Evolutionary conservation across 2,329 filamentous ascomycete species (phyloP).

Genomic region (Nectriaceae sp.): DNA sequence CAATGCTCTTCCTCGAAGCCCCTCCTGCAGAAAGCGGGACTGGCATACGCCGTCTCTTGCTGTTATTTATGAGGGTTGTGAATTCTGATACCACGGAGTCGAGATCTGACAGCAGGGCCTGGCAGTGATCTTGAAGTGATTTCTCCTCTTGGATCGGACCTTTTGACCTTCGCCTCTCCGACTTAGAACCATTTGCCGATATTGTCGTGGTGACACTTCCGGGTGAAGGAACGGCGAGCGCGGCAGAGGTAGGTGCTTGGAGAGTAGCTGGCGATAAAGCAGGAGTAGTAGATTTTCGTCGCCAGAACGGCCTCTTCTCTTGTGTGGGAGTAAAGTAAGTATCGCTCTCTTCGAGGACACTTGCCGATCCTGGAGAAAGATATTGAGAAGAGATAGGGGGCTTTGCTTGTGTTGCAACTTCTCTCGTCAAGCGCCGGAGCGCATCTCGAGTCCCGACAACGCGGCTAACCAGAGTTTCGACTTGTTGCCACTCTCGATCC

Average conservation of each 20-base stretch:
- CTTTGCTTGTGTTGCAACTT: constrained; percentile 63
- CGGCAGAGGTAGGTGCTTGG: constrained; percentile 40
- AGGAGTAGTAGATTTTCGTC: constrained; percentile 72
- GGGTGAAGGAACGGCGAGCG: constrained; percentile 46
- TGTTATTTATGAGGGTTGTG: constrained; percentile 72
- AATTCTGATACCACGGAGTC: constrained; percentile 85
- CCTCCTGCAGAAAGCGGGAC: constrained; percentile 50
- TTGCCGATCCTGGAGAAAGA: constrained; percentile 44
- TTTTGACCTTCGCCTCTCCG: constrained; percentile 39
- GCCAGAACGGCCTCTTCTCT: constrained; percentile 82
- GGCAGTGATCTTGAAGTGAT: constrained; percentile 78
- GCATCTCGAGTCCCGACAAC: constrained; percentile 88
- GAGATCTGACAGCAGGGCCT: constrained; percentile 80
- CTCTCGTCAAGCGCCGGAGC: constrained; percentile 80
- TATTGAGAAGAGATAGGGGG: constrained; percentile 31
- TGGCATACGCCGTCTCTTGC: constrained; percentile 72
- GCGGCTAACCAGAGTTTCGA: constrained; percentile 82
- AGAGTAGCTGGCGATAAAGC: constrained; percentile 42
- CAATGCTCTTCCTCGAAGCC: constrained; percentile 65
- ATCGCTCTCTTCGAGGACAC: constrained; percentile 53
- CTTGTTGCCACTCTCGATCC: constrained; percentile 82
- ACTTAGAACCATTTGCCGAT: constrained; percentile 33
- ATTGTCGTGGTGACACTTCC: constrained; percentile 34
- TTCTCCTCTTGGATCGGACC: constrained; percentile 54
- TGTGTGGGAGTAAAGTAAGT: constrained; percentile 52